Percentiles rank a stretch among this genome's conserved stretches.
Evolutionary conservation across 1,284 basidiomycete species (phyloP).

Genomic region (Lignosus rhinocerotis): DNA sequence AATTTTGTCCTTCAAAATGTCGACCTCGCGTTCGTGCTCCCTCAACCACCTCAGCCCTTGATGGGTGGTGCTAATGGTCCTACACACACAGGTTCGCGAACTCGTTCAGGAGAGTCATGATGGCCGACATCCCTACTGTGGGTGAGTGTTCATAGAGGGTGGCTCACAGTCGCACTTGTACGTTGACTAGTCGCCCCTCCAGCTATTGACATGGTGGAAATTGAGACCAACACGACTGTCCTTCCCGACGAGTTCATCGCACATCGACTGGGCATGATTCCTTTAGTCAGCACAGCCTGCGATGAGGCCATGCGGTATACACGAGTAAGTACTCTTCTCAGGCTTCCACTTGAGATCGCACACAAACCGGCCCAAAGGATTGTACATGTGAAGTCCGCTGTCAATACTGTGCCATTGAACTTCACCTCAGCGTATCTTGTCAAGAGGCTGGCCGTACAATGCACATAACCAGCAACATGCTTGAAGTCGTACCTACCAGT

Average conservation of each 20-base stretch:
- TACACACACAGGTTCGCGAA: conserved; percentile 72
- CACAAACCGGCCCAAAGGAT: conserved; percentile 55
- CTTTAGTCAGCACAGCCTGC: conserved; percentile 83
- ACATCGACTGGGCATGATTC: conserved; percentile 94
- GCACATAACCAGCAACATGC: conserved; percentile 80
- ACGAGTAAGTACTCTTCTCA: conserved; percentile 63
- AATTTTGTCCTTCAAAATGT: conserved; percentile 93
- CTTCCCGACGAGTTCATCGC: conserved; percentile 98
- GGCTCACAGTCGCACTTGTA: background rate
- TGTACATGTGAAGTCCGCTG: conserved; percentile 83
- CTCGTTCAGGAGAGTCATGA: conserved; percentile 85
- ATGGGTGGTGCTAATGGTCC: conserved; percentile 18
- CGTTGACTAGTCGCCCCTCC: background rate
- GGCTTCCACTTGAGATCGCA: background rate
- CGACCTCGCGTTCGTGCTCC: conserved; percentile 73
- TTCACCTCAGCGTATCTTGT: conserved; percentile 74
- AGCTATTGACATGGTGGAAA: conserved; percentile 98
- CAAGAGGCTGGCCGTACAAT: conserved; percentile 63
- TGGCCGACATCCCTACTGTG: conserved; percentile 94
- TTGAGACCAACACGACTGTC: conserved; percentile 90
- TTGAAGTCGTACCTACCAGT: conserved; percentile 55
- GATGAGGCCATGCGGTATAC: conserved; percentile 85
- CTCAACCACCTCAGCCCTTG: conserved; percentile 2
- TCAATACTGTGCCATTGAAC: conserved; percentile 77
- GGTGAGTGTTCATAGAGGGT: conserved; percentile 56